Conservation (phyloP, 2,329 filamentous ascomycete species). For the Hawksworthiomyces lignivorus region DNA sequence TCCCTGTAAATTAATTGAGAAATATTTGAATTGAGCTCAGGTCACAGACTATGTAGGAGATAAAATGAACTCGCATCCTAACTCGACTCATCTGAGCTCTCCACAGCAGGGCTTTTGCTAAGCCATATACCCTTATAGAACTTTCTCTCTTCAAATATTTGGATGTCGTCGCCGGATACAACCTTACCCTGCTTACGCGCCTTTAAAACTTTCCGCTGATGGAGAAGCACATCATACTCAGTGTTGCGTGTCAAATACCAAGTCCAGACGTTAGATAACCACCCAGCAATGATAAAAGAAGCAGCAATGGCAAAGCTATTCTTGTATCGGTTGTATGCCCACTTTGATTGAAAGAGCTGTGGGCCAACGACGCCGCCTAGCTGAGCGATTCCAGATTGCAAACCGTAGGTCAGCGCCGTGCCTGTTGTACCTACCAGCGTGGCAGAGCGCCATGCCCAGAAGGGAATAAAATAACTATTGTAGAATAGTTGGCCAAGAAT, state of each 20-base stretch:
- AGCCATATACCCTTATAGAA: conserved; percentile 20
- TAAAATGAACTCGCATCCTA: too few relatives aligned
- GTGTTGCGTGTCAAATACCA: conserved; percentile 20
- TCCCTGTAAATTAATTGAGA: too few relatives aligned
- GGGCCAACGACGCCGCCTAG: conserved; percentile 33
- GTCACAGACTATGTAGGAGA: too few relatives aligned
- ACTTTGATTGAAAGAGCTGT: conserved; percentile 23
- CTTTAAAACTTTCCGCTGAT: conserved; percentile 13
- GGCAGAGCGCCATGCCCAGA: conserved; percentile 37
- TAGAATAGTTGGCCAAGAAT: conserved; percentile 37
- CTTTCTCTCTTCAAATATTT: conserved; percentile 16
- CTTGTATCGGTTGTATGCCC: conserved; percentile 27
- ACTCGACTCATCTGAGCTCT: too few relatives aligned
- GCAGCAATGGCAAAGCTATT: conserved; percentile 19
- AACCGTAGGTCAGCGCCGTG: conserved; percentile 31
- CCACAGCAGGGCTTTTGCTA: too few relatives aligned
- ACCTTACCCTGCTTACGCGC: conserved; percentile 12
- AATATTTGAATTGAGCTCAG: too few relatives aligned
- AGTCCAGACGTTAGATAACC: conserved; percentile 17
- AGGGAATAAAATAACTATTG: conserved; percentile 34
- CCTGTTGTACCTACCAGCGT: conserved; percentile 23
- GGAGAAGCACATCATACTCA: conserved; percentile 18
- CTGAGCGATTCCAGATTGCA: conserved; percentile 35
- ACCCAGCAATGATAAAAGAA: conserved; percentile 16
- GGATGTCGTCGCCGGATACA: conserved; percentile 7